These are phyloP conservation scores for Phanerochaete sordida DNA, from an alignment of 768 basidiomycete genomes.

Conservation along the genomic window DNA sequence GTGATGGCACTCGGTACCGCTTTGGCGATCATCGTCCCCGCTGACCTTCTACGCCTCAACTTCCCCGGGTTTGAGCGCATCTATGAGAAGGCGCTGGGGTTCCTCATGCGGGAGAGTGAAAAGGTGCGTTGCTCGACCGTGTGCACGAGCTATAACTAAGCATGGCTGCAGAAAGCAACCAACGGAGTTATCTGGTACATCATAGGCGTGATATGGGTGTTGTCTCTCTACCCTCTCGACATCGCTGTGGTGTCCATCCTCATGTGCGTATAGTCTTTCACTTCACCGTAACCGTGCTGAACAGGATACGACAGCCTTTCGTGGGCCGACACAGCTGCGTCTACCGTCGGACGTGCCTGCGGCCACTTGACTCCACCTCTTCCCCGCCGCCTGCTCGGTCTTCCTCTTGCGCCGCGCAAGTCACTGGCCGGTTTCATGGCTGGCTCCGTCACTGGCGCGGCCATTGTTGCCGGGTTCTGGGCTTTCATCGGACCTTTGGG, in stretches of 20 bases:
- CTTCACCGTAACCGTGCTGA: not conserved
- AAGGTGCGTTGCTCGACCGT: constrained; percentile 41
- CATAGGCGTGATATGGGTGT: constrained; percentile 75
- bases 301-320: constrained; percentile 57
- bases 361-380: constrained; percentile 66
- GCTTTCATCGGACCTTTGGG: constrained; percentile 50
- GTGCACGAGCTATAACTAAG: not conserved
- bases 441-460: constrained; percentile 67
- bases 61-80: constrained; percentile 59
- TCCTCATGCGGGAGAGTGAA: constrained; percentile 89
- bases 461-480: constrained; percentile 73
- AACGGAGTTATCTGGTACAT: constrained; percentile 95
- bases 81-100: constrained; percentile 72
- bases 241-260: constrained; percentile 87
- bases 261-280: constrained; percentile 55
- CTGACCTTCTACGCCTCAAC: constrained; percentile 72
- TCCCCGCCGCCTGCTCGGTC: constrained; percentile 45
- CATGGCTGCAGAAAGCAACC: constrained; percentile 46
- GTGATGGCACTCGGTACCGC: constrained; percentile 61
- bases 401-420: constrained; percentile 80
- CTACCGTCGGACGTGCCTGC: constrained; percentile 85
- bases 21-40: constrained; percentile 64
- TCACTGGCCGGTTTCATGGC: constrained; percentile 83
- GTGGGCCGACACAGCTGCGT: constrained; percentile 95
- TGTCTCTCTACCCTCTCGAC: constrained; percentile 77